Percentiles rank a stretch among this genome's conserved stretches.
phyloP scores from a whole-genome alignment of 805 yeast genomes.

The Pichia exigua region DNA sequence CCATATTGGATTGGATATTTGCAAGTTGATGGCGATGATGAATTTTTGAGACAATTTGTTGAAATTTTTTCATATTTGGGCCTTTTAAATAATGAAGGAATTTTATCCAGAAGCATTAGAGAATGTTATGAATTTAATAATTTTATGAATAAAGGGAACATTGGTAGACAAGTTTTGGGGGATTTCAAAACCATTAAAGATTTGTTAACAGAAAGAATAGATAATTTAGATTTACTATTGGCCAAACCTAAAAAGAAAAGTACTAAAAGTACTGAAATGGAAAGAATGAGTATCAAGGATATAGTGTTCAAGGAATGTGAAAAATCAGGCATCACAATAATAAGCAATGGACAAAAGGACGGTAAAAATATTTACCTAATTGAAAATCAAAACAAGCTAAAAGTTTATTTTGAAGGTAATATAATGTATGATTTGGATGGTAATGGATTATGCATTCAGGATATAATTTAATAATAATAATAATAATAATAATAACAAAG shows the following conservation, averaged over 20 bases:
- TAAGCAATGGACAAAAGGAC: conserved; percentile 19
- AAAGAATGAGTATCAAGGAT: conserved; percentile 40
- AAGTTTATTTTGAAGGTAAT: conserved; percentile 2
- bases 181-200: not conserved
- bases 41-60: not conserved
- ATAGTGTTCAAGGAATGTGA: conserved; percentile 58
- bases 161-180: conserved; percentile 5
- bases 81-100: not conserved
- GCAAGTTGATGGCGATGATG: not conserved
- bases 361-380: conserved; percentile 42
- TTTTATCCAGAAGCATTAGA: not conserved
- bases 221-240: not conserved
- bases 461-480: not conserved
- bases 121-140: not conserved
- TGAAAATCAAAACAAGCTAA: conserved; percentile 16
- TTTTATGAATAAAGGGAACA: not conserved
- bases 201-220: not conserved
- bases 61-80: not conserved
- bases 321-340: conserved; percentile 37
- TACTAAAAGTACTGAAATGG: not conserved
- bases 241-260: not conserved
- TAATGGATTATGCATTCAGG: not conserved
- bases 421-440: conserved; percentile 1
- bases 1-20: not conserved
- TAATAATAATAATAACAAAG: no score